Conservation (phyloP, 352 stramenopile species). For the Phytophthora colocasiae region DNA sequence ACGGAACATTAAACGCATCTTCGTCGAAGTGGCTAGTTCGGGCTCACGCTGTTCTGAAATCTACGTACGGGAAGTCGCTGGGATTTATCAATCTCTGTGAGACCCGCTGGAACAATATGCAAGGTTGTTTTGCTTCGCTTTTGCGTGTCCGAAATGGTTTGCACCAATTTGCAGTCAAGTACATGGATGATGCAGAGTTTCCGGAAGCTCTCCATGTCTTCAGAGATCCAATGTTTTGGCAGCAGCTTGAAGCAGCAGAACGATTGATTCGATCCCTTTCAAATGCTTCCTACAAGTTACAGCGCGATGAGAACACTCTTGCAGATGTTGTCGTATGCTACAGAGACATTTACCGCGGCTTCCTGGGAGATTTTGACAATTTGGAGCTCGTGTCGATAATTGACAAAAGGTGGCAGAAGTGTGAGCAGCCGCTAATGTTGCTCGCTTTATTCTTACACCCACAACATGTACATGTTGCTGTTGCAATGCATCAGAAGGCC, state of each 20-base stretch:
- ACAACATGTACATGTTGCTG: conserved; percentile 1
- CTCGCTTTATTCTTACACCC: conserved; percentile 10
- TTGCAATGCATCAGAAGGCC: conserved; percentile 2
- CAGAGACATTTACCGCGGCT: background rate
- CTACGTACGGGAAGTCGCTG: background rate
- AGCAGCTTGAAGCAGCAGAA: background rate
- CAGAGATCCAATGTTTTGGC: background rate
- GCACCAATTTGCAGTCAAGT: conserved; percentile 1
- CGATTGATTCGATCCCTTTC: background rate
- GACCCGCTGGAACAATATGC: background rate
- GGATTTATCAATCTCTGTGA: background rate
- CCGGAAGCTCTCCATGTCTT: background rate
- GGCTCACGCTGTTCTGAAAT: background rate
- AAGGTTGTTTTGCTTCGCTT: background rate
- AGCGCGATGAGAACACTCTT: background rate
- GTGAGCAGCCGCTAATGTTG: conserved; percentile 10
- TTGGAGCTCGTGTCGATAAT: background rate
- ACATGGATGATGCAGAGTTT: background rate
- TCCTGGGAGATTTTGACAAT: background rate
- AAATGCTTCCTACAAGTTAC: background rate
- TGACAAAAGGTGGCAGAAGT: conserved; percentile 12
- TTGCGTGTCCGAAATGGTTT: conserved; percentile 1
- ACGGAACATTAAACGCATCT: background rate
- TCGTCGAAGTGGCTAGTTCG: background rate
- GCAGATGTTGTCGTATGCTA: background rate